These are phyloP conservation scores for Pythium volutum DNA, from an alignment of 352 stramenopile genomes.

Conservation along the genomic window DNA sequence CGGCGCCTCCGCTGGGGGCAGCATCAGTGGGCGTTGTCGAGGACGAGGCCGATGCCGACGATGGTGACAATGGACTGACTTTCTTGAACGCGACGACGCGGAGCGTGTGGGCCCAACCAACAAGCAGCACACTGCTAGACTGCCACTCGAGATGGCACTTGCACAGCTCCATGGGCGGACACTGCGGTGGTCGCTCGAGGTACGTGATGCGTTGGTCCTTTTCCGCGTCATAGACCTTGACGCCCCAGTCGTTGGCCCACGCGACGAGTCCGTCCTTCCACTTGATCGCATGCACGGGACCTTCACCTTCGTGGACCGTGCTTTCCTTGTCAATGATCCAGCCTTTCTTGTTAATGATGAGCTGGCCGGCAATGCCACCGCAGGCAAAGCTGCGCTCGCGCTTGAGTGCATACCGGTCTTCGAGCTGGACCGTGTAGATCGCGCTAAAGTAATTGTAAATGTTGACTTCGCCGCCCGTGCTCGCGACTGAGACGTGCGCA, in stretches of 20 bases:
- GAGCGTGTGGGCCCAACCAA: constrained; percentile 75
- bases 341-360: constrained; percentile 86
- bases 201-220: constrained; percentile 78
- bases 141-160: constrained; percentile 81
- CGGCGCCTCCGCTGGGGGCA: constrained; percentile 20
- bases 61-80: constrained; percentile 33
- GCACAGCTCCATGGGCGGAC: constrained; percentile 80
- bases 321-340: constrained; percentile 89
- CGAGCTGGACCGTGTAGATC: constrained; percentile 76
- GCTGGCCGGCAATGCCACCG: constrained; percentile 67
- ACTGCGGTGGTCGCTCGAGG: constrained; percentile 74
- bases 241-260: constrained; percentile 85
- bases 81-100: constrained; percentile 79
- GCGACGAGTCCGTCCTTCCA: constrained; percentile 76
- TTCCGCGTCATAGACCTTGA: constrained; percentile 82
- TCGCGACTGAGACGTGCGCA: constrained; percentile 49
- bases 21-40: constrained; percentile 6
- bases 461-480: constrained; percentile 77
- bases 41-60: constrained; percentile 35
- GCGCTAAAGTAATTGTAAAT: constrained; percentile 89
- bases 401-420: constrained; percentile 77
- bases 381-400: constrained; percentile 81
- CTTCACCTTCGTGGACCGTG: constrained; percentile 82
- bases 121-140: constrained; percentile 45
- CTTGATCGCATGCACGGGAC: constrained; percentile 74